Evolutionary conservation across 768 basidiomycete species (phyloP), one percentile per base, ranked within the genome.

Genomic region (Polyporus arcularius): DNA sequence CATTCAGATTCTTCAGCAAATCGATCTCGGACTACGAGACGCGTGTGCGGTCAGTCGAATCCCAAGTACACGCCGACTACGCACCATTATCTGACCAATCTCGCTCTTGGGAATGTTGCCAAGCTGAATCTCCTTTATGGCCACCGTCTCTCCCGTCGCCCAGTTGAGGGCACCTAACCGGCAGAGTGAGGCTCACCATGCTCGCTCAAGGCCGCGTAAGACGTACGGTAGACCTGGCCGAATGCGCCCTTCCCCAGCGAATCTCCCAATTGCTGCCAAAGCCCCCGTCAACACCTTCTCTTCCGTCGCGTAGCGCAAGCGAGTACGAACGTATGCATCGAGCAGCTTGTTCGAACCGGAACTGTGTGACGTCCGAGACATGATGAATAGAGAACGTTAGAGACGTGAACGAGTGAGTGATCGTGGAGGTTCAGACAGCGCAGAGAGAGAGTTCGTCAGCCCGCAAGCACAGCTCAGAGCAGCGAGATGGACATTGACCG

Each of bases 91-190:
- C 76, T 98, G 96, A 18, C 91, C 89, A 41, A 99, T 83, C 72
- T 98, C 95, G 57, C 87, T 85, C 73, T 94, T 92, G 3, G 96
- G 92, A 60, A 99, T 96, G 73, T 93, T 95, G 73, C 87, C 89
- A 62, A 99, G 77, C 72, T 93, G 90, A 66, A 99, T 96, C 75
- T 98, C 96, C 81, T 99, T 99, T 70, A 99, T 90, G 3, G 97
- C 97, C 43, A 98, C 96, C 2, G 96, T 97, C 78, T 98, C 97
- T 28, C 97, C 97, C 28, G 94, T 98, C 15, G 92, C 90, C 89
- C 94, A 95, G 69, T 96, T 96, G 70, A 96, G 78, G 50, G 91
- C 92, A 66, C 92, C 92, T 93, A 65, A 39, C 12, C 32, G 32
- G 45, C 16, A 40, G 26, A 32, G 53, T 54, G 45, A 48, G 49